Base-by-base conservation (phyloP, 805 yeast genomes). In the Maudiozyma serrabonitensis region DNA sequence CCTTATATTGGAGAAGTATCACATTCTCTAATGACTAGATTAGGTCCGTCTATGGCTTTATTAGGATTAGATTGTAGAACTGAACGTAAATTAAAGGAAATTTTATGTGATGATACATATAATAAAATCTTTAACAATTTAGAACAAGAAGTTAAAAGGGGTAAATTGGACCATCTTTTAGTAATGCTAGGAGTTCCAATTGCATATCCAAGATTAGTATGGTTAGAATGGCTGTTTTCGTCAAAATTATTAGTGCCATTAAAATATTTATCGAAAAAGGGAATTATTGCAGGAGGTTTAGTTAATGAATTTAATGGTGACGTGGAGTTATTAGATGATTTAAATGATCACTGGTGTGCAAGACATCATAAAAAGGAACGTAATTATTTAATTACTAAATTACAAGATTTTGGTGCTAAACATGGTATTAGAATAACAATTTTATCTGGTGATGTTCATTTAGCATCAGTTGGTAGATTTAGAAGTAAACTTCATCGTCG, bases 311-410 rank as follows among this genome's bases (percentile, higher is more conserved):
- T 90, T 60, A 96, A 90, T 63, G 97, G 97, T 1, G 80, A 84
- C 40, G 81, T 91, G 6, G 98, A 91, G 68, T 79, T 91, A 15
- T 74, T 93, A 56, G 98, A 93, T 62, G 98, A 91, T 64, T 73
- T 93, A 66, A 83, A 89, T 61, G 99, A 91, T 64, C 98, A 91
- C 69, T 91, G 99, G 99, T 89, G 97, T 65, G 83, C 96, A 3
- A 75, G 75, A 51, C 78, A 82, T 63, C 99, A 91, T 69, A 93
- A 91, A 64, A 67, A 68, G 45, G 99, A 91, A 68, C 77, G 99
- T 52, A 91, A 91, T 66, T 62, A 64, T 55, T 72, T 91, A 39
- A 69, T 90, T 53, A 74, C 72, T 39, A 71, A 71, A 52, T 70
- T 91, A 43, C 80, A 82, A 53, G 76, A 76, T 42, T 80, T 89